These are phyloP conservation scores for Diaporthe caulivora DNA, from an alignment of 2,329 filamentous ascomycete species.

Conservation along the genomic window DNA sequence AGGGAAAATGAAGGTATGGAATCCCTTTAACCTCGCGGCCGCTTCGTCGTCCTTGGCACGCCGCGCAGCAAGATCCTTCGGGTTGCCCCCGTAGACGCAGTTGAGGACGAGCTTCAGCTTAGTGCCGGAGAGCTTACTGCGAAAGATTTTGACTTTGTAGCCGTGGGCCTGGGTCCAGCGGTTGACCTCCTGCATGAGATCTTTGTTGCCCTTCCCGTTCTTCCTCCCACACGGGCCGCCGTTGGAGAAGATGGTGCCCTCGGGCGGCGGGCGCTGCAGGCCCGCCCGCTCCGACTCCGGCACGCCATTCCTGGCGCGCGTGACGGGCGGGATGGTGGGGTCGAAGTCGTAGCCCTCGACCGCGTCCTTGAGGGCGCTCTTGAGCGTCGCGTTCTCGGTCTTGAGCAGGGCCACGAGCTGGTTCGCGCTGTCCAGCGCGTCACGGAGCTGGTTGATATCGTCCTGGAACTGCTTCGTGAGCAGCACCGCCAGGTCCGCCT, in stretches of 20 bases:
- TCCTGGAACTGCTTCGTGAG: conserved; percentile 38
- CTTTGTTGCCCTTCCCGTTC: conserved; percentile 18
- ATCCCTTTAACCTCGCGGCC: conserved; percentile 19
- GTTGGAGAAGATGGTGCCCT: conserved; percentile 38
- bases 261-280: conserved; percentile 35
- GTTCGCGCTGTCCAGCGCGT: conserved; percentile 34
- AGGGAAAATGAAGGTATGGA: conserved; percentile 9
- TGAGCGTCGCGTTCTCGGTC: conserved; percentile 35
- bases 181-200: conserved; percentile 37
- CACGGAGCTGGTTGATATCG: conserved; percentile 37
- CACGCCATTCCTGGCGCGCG: conserved; percentile 7
- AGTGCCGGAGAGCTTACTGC: conserved; percentile 35
- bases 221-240: conserved; percentile 29
- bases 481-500: conserved; percentile 36
- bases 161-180: conserved; percentile 38
- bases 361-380: conserved; percentile 20
- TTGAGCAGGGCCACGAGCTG: conserved; percentile 33
- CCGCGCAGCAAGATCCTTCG: conserved; percentile 7
- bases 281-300: conserved; percentile 14
- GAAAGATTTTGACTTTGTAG: conserved; percentile 38
- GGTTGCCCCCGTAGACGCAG: conserved; percentile 29
- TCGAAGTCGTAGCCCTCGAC: conserved; percentile 29
- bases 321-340: conserved; percentile 14
- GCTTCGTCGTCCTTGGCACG: conserved; percentile 26
- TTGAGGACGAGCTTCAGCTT: conserved; percentile 40